Percentiles rank a stretch among this genome's conserved stretches.
phyloP scores from a whole-genome alignment of 306 rosid genomes.

The Astragalus glycyphyllos region DNA sequence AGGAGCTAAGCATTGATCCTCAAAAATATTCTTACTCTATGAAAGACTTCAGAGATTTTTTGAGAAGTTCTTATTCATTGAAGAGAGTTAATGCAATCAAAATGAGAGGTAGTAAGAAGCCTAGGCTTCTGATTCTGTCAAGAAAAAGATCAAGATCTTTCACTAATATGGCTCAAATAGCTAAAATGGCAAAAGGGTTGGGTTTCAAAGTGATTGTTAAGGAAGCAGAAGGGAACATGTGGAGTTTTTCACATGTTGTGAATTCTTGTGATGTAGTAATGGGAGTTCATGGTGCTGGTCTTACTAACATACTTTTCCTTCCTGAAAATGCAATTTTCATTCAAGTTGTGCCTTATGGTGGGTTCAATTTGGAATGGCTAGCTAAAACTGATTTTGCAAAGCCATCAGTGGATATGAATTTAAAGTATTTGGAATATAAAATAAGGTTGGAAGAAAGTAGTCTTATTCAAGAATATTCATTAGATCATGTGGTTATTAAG shows the following conservation, averaged over 20 bases:
- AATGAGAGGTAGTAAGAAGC: conserved; percentile 47
- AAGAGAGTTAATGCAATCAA: conserved; percentile 56
- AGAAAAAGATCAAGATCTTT: conserved; percentile 73
- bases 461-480: conserved; percentile 67
- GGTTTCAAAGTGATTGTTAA: conserved; percentile 63
- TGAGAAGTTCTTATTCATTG: conserved; percentile 62
- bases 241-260: conserved; percentile 60
- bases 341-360: conserved; percentile 81
- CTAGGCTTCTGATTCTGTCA: conserved; percentile 69
- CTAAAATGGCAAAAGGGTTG: conserved; percentile 56
- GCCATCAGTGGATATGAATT: conserved; percentile 72
- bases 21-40: conserved; percentile 61
- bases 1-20: conserved; percentile 74
- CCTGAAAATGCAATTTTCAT: conserved; percentile 79
- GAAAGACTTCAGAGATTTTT: conserved; percentile 69
- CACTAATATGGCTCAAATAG: conserved; percentile 62
- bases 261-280: conserved; percentile 87
- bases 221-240: conserved; percentile 58
- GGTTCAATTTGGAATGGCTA: conserved; percentile 62
- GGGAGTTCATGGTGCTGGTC: conserved; percentile 99
- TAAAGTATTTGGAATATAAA: conserved; percentile 78
- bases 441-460: conserved; percentile 76
- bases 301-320: conserved; percentile 83
- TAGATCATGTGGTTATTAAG: conserved; percentile 58
- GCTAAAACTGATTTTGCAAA: conserved; percentile 56